Base-by-base conservation (phyloP, 306 rosid species). In the Clitoria ternatea region DNA sequence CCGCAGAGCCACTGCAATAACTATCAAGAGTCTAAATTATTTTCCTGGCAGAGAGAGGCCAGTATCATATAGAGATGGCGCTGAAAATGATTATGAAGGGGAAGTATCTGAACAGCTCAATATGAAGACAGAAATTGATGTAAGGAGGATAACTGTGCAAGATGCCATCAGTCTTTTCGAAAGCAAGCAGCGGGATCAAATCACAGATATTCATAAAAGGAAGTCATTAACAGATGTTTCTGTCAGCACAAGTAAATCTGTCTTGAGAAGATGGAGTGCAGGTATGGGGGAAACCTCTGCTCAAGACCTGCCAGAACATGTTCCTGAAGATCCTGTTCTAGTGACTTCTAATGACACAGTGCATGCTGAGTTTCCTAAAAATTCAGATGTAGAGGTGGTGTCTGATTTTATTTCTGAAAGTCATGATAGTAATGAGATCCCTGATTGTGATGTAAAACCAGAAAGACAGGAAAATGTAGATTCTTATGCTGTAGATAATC, bases 211-310 rank as follows among this genome's bases (percentile, higher is more conserved):
- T 82, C 90, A 89, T 49, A 81, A 83, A 56, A 78, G 86, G 85
- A 87, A 80, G 77, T 90, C 92, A 33, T 61, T 85, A 75, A 35
- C 88, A 66, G 90, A 85, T 78, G 79, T 82, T 60, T 77, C 96
- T 49, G 40, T 57, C 39, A 59, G 71, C 80, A 76, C 97, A 53
- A 94, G 81, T 78, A 94, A 94, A 80, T 82, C 96, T 76, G 96
- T 94, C 42, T 78, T 94, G 85, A 91, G 98, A 83, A 94, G 98
- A 83, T 94, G 97, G 97, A 94, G 96, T 83, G 69, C 96, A 27
- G 89, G 96, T 61, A 74, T 87, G 81, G 96, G 96, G 43, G 96
- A 87, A 74, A 72, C 81, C 70, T 84, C 90, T 29, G 72, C 79
- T 69, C 85, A 71, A 61, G 66, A 76, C 76, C 87, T 69, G 63